Base-by-base conservation (phyloP, 2,329 filamentous ascomycete genomes). In the Nakataea oryzae region DNA sequence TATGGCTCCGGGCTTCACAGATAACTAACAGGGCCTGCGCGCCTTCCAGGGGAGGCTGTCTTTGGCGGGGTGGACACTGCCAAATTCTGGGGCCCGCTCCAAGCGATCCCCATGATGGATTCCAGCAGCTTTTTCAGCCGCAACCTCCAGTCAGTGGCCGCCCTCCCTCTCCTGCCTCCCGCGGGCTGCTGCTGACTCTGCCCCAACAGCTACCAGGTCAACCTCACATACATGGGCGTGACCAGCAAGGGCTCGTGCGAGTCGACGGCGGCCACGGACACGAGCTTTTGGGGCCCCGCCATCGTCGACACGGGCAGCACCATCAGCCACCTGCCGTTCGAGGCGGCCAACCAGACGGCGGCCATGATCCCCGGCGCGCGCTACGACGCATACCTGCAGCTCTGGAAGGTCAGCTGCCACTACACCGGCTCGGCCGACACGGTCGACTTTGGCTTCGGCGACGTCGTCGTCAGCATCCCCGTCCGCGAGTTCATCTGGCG, bases 401-500 rank as follows among this genome's bases (percentile, higher is more conserved):
- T 62, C 17, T 62, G 63, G 28, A 32, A 62, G 34, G 65, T 62
- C 56, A 63, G 32, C 41, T 58, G 66, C 30, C 60, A 61, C 60
- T 61, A 61, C 14, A 32, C 60, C 26, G 60, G 34, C 14, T 61
- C 60, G n/a, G 60, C 60, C 54, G 60, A 61, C 32, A 66, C 60
- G 29, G 59, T 68, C 32, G 64, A 67, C 62, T 66, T 67, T 58
- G 62, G 58, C 13, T 67, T 68, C 32, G 63, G 62, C 21, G 62
- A 62, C 54, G 61, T 66, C n/a, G 63, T 61, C 28, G 62, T 68
- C 59, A 63, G 61, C 14, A 63, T 68, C 17, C 65, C 66, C 14
- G 62, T 62, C 30, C 55, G 29, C 8, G 64, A 68, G 26, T 66
- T 68, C 47, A 64, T 68, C 61, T 66, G 64, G 41, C 55, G 64